Percentiles rank a stretch among this genome's conserved stretches.
Conservation (phyloP, 352 stramenopile genomes). For the Nothophytophthora sp. region DNA sequence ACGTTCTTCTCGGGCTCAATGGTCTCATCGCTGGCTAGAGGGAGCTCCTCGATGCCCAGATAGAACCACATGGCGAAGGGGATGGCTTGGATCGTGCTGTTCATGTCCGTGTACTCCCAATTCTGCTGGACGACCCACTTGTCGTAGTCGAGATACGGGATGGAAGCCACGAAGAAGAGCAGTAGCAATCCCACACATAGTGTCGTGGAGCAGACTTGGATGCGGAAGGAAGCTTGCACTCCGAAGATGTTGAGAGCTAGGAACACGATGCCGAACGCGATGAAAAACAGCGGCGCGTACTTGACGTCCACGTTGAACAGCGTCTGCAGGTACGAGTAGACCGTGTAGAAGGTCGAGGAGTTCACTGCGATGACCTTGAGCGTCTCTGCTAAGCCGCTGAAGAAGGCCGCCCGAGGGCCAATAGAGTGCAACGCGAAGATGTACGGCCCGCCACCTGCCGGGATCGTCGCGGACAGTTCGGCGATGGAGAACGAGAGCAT, state of each 20-base stretch:
- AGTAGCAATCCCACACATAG: conserved; percentile 43
- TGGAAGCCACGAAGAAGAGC: conserved; percentile 48
- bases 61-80: conserved; percentile 63
- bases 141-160: conserved; percentile 40
- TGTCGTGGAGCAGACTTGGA: conserved; percentile 44
- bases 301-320: conserved; percentile 32
- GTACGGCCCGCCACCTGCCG: conserved; percentile 47
- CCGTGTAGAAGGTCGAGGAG: conserved; percentile 38
- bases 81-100: conserved; percentile 40
- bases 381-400: conserved; percentile 45
- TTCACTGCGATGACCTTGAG: conserved; percentile 53
- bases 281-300: conserved; percentile 34
- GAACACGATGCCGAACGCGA: conserved; percentile 44
- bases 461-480: conserved; percentile 48
- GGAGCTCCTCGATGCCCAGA: conserved; percentile 58
- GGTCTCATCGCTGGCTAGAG: conserved; percentile 55
- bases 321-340: conserved; percentile 48
- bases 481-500: conserved; percentile 60
- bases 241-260: conserved; percentile 46
- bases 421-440: conserved; percentile 53
- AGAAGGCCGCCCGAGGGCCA: conserved; percentile 42
- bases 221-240: conserved; percentile 48
- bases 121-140: conserved; percentile 39
- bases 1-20: conserved; percentile 59
- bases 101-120: conserved; percentile 33